These are phyloP conservation scores for Debaryomyces sp. DNA, from an alignment of 1,139 yeast species.

Conservation along the genomic window DNA sequence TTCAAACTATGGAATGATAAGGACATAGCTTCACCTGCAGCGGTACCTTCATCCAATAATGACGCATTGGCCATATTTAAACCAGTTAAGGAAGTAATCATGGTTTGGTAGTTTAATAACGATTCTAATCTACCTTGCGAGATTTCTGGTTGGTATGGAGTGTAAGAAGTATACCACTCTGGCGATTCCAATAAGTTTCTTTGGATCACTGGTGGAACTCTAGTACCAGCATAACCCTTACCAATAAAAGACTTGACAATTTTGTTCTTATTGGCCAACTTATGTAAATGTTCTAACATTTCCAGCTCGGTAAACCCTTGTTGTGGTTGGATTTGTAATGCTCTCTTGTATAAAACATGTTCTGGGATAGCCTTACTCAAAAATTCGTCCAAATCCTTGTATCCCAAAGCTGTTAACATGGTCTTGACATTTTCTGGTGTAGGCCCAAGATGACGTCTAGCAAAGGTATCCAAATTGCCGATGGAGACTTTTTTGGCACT, in stretches of 20 bases:
- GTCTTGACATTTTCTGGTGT: conserved; percentile 57
- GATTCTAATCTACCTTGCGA: conserved; percentile 96
- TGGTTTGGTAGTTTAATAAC: conserved; percentile 85
- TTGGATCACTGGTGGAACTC: conserved; percentile 89
- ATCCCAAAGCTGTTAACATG: conserved; percentile 72
- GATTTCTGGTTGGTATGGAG: conserved; percentile 98
- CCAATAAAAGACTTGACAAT: conserved; percentile 79
- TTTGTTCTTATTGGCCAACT: conserved; percentile 75
- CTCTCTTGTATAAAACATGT: conserved; percentile 69
- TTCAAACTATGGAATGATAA: conserved; percentile 70
- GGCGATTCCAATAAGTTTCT: conserved; percentile 91
- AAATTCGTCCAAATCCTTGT: conserved; percentile 68
- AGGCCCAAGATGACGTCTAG: conserved; percentile 92
- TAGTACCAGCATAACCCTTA: conserved; percentile 91
- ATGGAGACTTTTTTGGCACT: conserved; percentile 28
- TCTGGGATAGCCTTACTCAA: conserved; percentile 76
- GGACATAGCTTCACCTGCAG: conserved; percentile 97
- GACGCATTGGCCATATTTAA: conserved; percentile 93
- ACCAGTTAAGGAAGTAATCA: conserved; percentile 87
- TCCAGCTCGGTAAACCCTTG: conserved; percentile 81
- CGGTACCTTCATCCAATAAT: conserved; percentile 93
- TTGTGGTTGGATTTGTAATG: conserved; percentile 62
- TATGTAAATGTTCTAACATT: conserved; percentile 68
- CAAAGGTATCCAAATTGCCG: conserved; percentile 72
- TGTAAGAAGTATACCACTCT: conserved; percentile 97